A percentile compares a stretch with the other conserved stretches of the same genome.
Conservation (phyloP, 257 asterid species). For the Anisodus tanguticus region DNA sequence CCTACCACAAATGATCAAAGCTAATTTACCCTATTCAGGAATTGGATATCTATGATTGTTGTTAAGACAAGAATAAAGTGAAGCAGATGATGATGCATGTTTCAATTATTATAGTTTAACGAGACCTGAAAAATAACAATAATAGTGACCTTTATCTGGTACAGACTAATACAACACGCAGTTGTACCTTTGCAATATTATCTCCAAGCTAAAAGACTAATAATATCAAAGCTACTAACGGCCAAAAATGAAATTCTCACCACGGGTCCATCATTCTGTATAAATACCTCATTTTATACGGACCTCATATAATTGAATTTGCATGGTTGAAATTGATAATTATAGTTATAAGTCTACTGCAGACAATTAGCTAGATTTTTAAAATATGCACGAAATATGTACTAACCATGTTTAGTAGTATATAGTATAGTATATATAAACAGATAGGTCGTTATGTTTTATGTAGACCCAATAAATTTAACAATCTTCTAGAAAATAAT, state of each 20-base stretch:
- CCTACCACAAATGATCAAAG: not conserved
- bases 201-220: not conserved
- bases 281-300: not conserved
- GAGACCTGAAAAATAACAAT: not conserved
- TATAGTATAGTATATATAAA: not conserved
- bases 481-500: not conserved
- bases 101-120: not conserved
- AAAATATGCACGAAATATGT: slow-evolving; percentile 1
- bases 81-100: not conserved
- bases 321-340: slow-evolving; percentile 23
- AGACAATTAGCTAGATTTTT: not conserved
- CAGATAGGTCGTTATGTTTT: not conserved
- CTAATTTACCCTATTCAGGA: not conserved
- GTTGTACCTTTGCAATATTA: slow-evolving; percentile 1
- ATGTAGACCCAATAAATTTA: not conserved
- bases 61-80: not conserved
- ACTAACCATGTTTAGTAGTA: slow-evolving; percentile 3
- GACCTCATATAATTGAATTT: slow-evolving; percentile 15
- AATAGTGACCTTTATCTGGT: slow-evolving; percentile 2
- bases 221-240: not conserved
- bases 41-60: slow-evolving; percentile 1
- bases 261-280: slow-evolving; percentile 3
- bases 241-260: slow-evolving; percentile 23
- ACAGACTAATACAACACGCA: not conserved
- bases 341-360: not conserved